Evolutionary conservation across 2,329 filamentous ascomycete genomes (phyloP).

Genomic region (Scedosporium boydii): DNA sequence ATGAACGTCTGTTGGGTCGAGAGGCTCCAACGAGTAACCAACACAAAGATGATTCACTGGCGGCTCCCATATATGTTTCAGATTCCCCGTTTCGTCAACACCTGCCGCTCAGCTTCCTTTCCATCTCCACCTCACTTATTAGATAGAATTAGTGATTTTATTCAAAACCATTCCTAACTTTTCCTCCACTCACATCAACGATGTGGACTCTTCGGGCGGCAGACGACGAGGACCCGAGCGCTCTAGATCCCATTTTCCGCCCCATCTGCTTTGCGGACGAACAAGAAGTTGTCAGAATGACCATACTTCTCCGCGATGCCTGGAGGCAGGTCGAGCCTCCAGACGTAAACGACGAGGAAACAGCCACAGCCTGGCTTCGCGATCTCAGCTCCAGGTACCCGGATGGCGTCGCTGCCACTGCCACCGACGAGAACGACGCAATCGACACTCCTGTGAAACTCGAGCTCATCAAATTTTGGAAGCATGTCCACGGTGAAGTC

Average conservation of each 20-base stretch:
- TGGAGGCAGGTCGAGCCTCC: not conserved
- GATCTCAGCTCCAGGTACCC: not conserved
- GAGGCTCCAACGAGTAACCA: too few species aligned
- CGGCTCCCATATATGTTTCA: too few species aligned
- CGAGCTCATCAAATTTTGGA: not conserved
- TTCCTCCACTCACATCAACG: too few species aligned
- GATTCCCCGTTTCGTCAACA: too few species aligned
- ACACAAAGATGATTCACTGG: too few species aligned
- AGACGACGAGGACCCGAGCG: not conserved
- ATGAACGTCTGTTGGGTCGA: too few species aligned
- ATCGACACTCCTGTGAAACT: not conserved
- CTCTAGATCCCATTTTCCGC: not conserved
- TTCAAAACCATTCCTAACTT: too few species aligned
- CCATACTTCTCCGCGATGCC: not conserved
- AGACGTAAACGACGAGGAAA: not conserved
- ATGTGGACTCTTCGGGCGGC: too few species aligned
- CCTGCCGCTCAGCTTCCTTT: too few species aligned
- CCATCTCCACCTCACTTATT: too few species aligned
- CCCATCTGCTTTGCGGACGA: not conserved
- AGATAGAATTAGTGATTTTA: too few species aligned
- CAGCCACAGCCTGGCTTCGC: not conserved
- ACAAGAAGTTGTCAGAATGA: not conserved
- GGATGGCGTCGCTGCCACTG: not conserved
- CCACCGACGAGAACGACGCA: not conserved
- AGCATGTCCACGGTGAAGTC: not conserved